A percentile compares a stretch with the other conserved stretches of the same genome.
Evolutionary conservation across 192 early-diverging fungal genomes (phyloP).

Genomic region (Linnemannia zychae): DNA sequence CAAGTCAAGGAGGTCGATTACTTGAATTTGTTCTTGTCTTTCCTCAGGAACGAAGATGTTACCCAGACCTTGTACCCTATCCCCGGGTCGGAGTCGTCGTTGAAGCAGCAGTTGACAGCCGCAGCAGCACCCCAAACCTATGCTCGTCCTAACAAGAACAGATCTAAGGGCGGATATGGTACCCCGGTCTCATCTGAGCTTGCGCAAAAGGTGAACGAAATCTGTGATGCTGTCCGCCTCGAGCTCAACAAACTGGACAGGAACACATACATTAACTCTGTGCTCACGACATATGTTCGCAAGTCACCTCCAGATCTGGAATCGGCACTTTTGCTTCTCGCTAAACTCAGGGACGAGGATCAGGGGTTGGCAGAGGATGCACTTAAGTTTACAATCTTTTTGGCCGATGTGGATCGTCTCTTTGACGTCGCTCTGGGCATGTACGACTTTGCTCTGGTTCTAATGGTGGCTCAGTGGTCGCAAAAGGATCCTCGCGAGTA

Average conservation of each 20-base stretch:
- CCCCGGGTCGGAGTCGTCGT: constrained; percentile 21
- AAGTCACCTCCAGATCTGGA: constrained; percentile 86
- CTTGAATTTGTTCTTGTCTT: constrained; percentile 92
- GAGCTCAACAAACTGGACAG: constrained; percentile 69
- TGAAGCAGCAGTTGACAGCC: constrained; percentile 13
- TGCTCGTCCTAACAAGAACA: constrained; percentile 8
- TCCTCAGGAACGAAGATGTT: constrained; percentile 87
- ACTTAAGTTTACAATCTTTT: constrained; percentile 92
- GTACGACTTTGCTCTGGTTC: constrained; percentile 92
- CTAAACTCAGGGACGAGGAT: constrained; percentile 69
- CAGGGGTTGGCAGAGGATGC: constrained; percentile 83
- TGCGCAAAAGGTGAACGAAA: constrained; percentile 76
- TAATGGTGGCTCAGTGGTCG: constrained; percentile 97
- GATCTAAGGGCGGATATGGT: constrained; percentile 7
- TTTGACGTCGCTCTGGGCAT: constrained; percentile 94
- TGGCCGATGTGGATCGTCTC: constrained; percentile 88
- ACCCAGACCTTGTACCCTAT: constrained; percentile 83
- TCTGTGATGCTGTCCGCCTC: constrained; percentile 78
- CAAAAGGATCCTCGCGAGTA: constrained; percentile 98
- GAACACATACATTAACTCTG: constrained; percentile 77
- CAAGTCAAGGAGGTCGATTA: constrained; percentile 87
- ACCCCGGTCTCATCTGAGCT: constrained; percentile 21
- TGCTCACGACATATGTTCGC: constrained; percentile 90
- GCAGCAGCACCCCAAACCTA: constrained; percentile 1
- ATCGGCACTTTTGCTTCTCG: constrained; percentile 79